Percentiles rank a stretch among this genome's conserved stretches.
Conservation (phyloP, 176 grass and related monocot species). For the Carex littledalei region DNA sequence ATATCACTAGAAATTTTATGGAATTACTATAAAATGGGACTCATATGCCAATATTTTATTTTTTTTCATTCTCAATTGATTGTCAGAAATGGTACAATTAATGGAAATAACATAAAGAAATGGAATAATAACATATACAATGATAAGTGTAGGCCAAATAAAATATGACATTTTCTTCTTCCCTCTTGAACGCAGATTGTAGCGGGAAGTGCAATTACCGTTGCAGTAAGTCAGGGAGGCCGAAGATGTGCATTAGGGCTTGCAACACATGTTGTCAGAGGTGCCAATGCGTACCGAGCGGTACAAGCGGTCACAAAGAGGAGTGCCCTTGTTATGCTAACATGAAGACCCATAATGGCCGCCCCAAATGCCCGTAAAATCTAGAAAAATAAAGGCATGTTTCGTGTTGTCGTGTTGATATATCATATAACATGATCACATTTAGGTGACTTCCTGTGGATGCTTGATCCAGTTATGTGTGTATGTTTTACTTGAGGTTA, state of each 20-base stretch:
- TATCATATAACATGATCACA: background rate
- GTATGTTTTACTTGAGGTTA: background rate
- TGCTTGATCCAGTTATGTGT: background rate
- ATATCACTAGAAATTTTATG: background rate
- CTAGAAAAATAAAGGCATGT: background rate
- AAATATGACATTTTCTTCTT: background rate
- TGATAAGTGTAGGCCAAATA: background rate
- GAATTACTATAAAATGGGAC: background rate
- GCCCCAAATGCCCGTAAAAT: conserved; percentile 63
- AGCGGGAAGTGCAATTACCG: conserved; percentile 29
- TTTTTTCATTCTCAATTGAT: background rate
- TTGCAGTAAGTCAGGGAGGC: conserved; percentile 63
- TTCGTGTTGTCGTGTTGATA: background rate
- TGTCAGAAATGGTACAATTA: background rate
- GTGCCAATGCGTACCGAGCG: conserved; percentile 69
- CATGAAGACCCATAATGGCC: conserved; percentile 47
- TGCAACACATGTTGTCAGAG: conserved; percentile 68
- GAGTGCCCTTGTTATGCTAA: conserved; percentile 74
- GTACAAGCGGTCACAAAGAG: conserved; percentile 61
- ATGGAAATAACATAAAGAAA: background rate
- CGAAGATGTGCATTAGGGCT: conserved; percentile 52
- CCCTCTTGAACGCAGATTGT: conserved; percentile 33
- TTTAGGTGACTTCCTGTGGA: background rate
- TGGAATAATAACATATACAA: background rate
- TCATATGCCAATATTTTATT: background rate